phyloP scores from a whole-genome alignment of 1,139 yeast genomes.

The Petasospora fabianii region DNA sequence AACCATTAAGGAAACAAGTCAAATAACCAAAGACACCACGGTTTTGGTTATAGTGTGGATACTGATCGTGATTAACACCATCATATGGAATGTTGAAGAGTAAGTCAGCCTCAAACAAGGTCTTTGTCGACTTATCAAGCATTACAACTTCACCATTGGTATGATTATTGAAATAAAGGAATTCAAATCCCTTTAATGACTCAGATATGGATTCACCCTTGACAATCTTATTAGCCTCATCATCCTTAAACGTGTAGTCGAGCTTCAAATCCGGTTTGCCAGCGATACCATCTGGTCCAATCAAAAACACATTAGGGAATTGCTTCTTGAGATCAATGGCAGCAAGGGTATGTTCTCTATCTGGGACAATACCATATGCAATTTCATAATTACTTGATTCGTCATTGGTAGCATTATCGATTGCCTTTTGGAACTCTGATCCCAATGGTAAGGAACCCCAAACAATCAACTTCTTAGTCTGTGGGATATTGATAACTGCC shows the following conservation, averaged over 20 bases:
- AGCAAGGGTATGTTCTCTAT: conserved; percentile 55
- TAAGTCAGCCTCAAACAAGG: conserved; percentile 55
- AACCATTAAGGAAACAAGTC: conserved; percentile 39
- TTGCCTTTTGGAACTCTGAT: conserved; percentile 36
- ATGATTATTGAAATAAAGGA: conserved; percentile 53
- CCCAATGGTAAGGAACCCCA: conserved; percentile 65
- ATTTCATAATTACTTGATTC: conserved; percentile 33
- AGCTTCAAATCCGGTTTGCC: conserved; percentile 24
- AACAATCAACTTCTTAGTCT: conserved; percentile 41
- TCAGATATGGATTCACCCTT: conserved; percentile 15
- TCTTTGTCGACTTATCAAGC: conserved; percentile 42
- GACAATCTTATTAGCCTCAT: conserved; percentile 19
- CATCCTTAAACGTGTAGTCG: conserved; percentile 22
- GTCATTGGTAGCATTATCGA: conserved; percentile 36
- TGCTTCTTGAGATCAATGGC: conserved; percentile 24
- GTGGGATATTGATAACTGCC: conserved; percentile 44
- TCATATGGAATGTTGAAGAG: conserved; percentile 37
- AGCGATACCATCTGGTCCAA: conserved; percentile 25
- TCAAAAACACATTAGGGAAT: conserved; percentile 20
- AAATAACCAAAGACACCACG: conserved; percentile 37
- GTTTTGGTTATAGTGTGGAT: conserved; percentile 40
- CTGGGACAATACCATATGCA: conserved; percentile 43
- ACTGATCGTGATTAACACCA: conserved; percentile 41
- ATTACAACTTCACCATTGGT: conserved; percentile 53
- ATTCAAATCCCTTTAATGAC: conserved; percentile 40